Evolutionary conservation across 495 filamentous ascomycete genomes (phyloP).

Genomic region (Xylaria intraflava): DNA sequence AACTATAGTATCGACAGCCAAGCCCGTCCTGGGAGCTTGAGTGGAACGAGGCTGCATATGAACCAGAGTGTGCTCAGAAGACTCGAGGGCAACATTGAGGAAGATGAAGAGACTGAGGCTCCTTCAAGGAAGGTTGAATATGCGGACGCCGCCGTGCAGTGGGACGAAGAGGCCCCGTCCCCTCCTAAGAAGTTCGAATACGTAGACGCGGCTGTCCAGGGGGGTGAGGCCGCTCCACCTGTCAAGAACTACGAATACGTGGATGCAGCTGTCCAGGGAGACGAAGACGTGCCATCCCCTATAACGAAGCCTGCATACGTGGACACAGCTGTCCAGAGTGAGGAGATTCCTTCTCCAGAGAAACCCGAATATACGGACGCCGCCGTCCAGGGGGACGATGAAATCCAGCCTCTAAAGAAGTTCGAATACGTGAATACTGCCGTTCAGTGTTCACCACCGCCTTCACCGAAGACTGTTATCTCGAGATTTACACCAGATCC

Average conservation of each 20-base stretch:
- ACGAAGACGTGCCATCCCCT: not conserved
- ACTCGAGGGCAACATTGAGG: conserved; percentile 44
- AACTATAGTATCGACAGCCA: conserved; percentile 48
- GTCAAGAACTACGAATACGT: not conserved
- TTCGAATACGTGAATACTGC: conserved; percentile 61
- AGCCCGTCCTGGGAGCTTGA: conserved; percentile 42
- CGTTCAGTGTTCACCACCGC: conserved; percentile 74
- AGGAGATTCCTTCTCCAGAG: conserved; percentile 3
- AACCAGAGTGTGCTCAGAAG: conserved; percentile 44
- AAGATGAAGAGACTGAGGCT: conserved; percentile 38
- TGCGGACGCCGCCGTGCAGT: conserved; percentile 66
- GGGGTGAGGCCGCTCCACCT: not conserved
- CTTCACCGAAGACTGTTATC: conserved; percentile 54
- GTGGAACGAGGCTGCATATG: conserved; percentile 39
- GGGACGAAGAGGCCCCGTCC: conserved; percentile 16
- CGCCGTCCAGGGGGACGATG: conserved; percentile 36
- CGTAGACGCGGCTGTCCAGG: conserved; percentile 57
- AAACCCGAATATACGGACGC: conserved; percentile 14
- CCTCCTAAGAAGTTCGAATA: conserved; percentile 38
- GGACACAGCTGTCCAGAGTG: not conserved
- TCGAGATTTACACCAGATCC: conserved; percentile 38
- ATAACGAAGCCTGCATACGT: not conserved
- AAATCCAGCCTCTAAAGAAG: conserved; percentile 20
- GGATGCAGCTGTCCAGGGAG: not conserved
- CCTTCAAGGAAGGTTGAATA: conserved; percentile 37